phyloP scores from a whole-genome alignment of 2,329 filamentous ascomycete species.

The Fusarium metavorans region DNA sequence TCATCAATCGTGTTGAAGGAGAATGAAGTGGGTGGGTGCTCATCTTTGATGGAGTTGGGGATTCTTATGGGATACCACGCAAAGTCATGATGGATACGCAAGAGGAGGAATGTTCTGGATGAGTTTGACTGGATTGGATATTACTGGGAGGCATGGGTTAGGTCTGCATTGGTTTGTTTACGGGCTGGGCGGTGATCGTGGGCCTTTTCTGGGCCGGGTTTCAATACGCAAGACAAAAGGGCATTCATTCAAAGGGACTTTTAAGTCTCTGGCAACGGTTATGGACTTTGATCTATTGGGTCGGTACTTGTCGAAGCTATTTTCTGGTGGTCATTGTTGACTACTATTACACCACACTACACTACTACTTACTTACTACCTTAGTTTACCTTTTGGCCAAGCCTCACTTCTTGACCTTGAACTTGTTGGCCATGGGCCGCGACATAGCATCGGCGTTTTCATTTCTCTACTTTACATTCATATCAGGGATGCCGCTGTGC shows the following conservation, averaged over 20 bases:
- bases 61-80: constrained; percentile 7
- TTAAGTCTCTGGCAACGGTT: background rate
- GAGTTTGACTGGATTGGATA: background rate
- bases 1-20: constrained; percentile 10
- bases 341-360: background rate
- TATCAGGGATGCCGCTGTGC: constrained; percentile 1
- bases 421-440: constrained; percentile 18
- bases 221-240: constrained; percentile 24
- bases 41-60: background rate
- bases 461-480: constrained; percentile 1
- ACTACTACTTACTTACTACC: background rate
- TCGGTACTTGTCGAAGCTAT: constrained; percentile 21
- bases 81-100: constrained; percentile 31
- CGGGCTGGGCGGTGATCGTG: constrained; percentile 30
- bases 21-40: background rate
- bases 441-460: constrained; percentile 46
- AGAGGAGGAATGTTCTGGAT: constrained; percentile 4
- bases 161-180: constrained; percentile 26
- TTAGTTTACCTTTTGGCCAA: background rate
- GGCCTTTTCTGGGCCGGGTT: constrained; percentile 26
- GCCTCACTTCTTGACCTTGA: constrained; percentile 16
- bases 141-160: constrained; percentile 10
- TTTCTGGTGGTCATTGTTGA: background rate
- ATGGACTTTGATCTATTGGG: background rate
- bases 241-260: constrained; percentile 10